Conservation (phyloP, 192 early-diverging fungal genomes). For the Helicostylum pulchrum region DNA sequence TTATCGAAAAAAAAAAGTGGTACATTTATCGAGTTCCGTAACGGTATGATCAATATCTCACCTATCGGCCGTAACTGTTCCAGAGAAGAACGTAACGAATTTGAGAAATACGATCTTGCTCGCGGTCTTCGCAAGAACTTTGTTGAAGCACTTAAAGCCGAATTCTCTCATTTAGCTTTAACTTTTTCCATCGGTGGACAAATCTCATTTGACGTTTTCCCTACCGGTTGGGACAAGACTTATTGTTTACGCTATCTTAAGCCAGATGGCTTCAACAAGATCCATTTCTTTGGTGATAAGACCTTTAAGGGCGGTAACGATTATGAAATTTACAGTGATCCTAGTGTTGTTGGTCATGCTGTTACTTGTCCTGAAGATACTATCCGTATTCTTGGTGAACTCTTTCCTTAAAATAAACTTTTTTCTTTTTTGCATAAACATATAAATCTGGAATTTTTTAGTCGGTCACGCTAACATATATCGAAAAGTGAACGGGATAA, state of each 20-base stretch:
- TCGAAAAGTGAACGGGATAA: no score
- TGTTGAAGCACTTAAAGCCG: constrained; percentile 72
- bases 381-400: constrained; percentile 71
- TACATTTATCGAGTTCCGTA: constrained; percentile 97
- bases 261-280: constrained; percentile 79
- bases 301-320: constrained; percentile 97
- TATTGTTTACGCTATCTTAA: constrained; percentile 92
- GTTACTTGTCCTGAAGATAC: constrained; percentile 87
- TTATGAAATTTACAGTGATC: constrained; percentile 92
- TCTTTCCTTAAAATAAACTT: constrained; percentile 52
- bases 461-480: no score
- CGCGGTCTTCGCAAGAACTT: constrained; percentile 80
- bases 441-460: no score
- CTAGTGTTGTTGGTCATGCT: constrained; percentile 75
- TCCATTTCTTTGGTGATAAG: constrained; percentile 99
- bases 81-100: constrained; percentile 85
- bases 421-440: no score
- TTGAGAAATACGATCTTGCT: constrained; percentile 88
- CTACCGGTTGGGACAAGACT: constrained; percentile 99
- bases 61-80: constrained; percentile 95
- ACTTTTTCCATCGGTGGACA: constrained; percentile 98
- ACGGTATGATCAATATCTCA: constrained; percentile 98
- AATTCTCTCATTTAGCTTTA: constrained; percentile 83
- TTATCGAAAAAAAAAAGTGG: constrained; percentile 53
- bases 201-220: constrained; percentile 99